Percentiles rank a stretch among this genome's conserved stretches.
Conservation (phyloP, 1,284 basidiomycete species). For the Puccinia coronata region DNA sequence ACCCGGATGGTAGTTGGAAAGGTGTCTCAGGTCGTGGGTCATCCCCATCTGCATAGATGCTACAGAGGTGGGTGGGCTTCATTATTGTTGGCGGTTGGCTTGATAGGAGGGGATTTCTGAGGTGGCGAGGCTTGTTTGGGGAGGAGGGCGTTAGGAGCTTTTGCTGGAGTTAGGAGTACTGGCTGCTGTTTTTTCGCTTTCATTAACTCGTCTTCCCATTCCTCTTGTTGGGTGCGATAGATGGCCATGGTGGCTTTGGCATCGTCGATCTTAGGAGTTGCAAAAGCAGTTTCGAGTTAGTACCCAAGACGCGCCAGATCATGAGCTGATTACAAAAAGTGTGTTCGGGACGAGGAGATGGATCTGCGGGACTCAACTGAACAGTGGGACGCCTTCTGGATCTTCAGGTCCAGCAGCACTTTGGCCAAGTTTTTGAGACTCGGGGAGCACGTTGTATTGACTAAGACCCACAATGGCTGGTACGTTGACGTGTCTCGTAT, state of each 20-base stretch:
- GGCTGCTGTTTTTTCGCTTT: background rate
- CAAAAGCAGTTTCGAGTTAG: background rate
- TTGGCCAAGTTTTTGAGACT: constrained; percentile 79
- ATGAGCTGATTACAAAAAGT: background rate
- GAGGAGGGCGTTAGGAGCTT: background rate
- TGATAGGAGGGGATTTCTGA: background rate
- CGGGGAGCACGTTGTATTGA: constrained; percentile 65
- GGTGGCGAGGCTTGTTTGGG: background rate
- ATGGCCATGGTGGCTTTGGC: constrained; percentile 94
- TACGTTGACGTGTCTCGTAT: constrained; percentile 80
- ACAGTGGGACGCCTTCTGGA: constrained; percentile 83
- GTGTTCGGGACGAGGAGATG: background rate
- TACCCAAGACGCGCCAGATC: too few species aligned
- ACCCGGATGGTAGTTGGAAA: too few species aligned
- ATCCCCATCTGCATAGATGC: too few species aligned
- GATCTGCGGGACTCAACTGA: constrained; percentile 64
- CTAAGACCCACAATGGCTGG: constrained; percentile 63
- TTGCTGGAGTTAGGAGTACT: too few species aligned
- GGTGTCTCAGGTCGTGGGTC: too few species aligned
- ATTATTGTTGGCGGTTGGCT: background rate
- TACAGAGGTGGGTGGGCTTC: too few species aligned
- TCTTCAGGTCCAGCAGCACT: constrained; percentile 76
- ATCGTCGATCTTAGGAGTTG: constrained; percentile 71
- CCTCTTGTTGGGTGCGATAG: constrained; percentile 77
- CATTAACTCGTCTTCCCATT: constrained; percentile 68